Evolutionary conservation across 345 rosid genomes (phyloP).

Genomic region (Zanthoxylum bungeanum): DNA sequence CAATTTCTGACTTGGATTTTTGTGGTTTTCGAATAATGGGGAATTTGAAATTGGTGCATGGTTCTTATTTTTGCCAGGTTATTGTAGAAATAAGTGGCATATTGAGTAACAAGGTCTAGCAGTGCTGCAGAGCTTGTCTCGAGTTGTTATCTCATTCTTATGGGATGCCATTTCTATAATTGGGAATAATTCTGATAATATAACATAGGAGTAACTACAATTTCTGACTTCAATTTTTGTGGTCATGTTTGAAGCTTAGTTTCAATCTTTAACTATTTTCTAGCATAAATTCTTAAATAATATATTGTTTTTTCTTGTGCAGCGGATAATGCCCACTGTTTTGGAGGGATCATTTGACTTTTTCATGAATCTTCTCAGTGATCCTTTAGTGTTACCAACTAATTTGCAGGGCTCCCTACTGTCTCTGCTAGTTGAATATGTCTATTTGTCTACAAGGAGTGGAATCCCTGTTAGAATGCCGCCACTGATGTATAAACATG

Average conservation of each 20-base stretch:
- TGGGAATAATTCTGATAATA: too few relatives aligned
- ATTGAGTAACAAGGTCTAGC: too few relatives aligned
- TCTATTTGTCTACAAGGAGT: constrained; percentile 47
- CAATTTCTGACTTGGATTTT: too few relatives aligned
- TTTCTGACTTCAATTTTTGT: constrained; percentile 4
- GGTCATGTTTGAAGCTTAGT: background rate
- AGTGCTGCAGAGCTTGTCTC: too few relatives aligned
- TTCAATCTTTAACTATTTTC: background rate
- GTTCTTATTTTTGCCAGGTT: too few relatives aligned
- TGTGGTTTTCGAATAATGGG: too few relatives aligned
- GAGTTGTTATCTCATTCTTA: too few relatives aligned
- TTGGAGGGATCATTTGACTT: constrained; percentile 87
- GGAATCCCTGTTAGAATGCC: constrained; percentile 48
- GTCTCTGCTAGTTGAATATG: constrained; percentile 59
- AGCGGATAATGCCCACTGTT: constrained; percentile 56
- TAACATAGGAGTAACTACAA: too few relatives aligned
- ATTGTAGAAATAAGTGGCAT: too few relatives aligned
- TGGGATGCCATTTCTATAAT: too few relatives aligned
- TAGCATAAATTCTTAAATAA: background rate
- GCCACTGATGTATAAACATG: constrained; percentile 72
- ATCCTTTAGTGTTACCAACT: constrained; percentile 48
- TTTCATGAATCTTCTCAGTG: constrained; percentile 58
- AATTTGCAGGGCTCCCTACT: constrained; percentile 60
- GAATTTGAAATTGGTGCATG: too few relatives aligned
- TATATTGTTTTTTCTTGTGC: constrained; percentile 32